phyloP scores from a whole-genome alignment of 352 stramenopile species.

The Pythium grandisporangium region DNA sequence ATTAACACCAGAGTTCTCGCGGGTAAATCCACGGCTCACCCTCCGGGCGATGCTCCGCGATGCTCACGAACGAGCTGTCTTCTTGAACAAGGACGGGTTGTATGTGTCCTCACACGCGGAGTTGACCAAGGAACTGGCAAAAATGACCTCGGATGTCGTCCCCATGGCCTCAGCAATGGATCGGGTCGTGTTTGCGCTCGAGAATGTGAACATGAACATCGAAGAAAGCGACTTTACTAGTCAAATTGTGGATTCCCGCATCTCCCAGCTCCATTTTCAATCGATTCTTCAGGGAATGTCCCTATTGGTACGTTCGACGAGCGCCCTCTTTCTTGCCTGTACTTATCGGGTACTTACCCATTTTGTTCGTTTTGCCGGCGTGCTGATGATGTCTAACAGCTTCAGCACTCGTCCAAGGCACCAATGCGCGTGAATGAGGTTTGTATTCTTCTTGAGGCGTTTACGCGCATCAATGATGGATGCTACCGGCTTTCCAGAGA shows the following conservation, averaged over 20 bases:
- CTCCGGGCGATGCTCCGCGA: slow-evolving; percentile 29
- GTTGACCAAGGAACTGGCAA: slow-evolving; percentile 56
- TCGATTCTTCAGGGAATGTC: slow-evolving; percentile 41
- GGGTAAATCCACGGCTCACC: slow-evolving; percentile 56
- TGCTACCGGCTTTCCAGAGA: slow-evolving; percentile 57
- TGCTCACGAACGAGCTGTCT: slow-evolving; percentile 37
- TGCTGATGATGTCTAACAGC: slow-evolving; percentile 12
- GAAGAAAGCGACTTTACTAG: slow-evolving; percentile 46
- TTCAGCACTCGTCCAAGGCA: slow-evolving; percentile 53
- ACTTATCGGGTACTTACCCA: not conserved
- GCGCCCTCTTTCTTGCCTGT: no score
- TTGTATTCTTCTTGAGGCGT: slow-evolving; percentile 53
- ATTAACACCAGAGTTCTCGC: slow-evolving; percentile 51
- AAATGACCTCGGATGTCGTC: slow-evolving; percentile 29
- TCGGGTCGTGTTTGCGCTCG: slow-evolving; percentile 55
- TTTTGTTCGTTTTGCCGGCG: not conserved
- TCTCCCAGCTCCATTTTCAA: slow-evolving; percentile 51
- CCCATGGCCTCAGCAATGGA: slow-evolving; percentile 37
- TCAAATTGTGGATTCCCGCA: slow-evolving; percentile 26
- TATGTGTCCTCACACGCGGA: slow-evolving; percentile 40
- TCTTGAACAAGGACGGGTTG: slow-evolving; percentile 56
- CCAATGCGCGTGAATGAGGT: slow-evolving; percentile 59
- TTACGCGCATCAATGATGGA: slow-evolving; percentile 63
- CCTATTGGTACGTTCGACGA: slow-evolving; percentile 43
- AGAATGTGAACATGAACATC: slow-evolving; percentile 70